phyloP scores from a whole-genome alignment of 805 yeast species.

The Suhomyces prunicola region DNA sequence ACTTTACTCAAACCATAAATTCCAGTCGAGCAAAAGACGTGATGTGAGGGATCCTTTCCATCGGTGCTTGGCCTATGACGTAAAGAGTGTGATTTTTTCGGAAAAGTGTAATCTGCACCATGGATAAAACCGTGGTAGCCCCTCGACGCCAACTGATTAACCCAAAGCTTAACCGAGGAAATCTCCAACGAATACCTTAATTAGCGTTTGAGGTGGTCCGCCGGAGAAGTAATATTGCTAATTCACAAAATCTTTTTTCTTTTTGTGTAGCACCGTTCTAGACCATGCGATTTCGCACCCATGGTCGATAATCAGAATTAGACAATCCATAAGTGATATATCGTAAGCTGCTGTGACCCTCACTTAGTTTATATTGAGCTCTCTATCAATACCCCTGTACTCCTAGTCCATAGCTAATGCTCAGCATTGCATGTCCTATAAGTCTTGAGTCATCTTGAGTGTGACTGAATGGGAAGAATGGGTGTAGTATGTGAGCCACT shows the following conservation, averaged over 20 bases:
- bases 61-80: neutral
- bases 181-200: neutral
- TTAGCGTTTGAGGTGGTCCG: neutral
- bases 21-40: neutral
- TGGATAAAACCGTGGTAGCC: neutral
- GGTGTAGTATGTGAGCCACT: too few relatives aligned
- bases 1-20: too few relatives aligned
- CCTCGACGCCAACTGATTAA: neutral
- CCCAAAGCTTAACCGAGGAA: neutral
- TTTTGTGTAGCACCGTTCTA: neutral
- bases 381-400: too few relatives aligned
- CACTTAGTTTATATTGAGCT: too few relatives aligned
- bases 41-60: neutral
- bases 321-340: neutral
- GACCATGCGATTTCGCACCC: neutral
- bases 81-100: neutral
- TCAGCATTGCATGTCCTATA: too few relatives aligned
- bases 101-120: neutral
- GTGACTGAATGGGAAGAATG: too few relatives aligned
- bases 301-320: too few relatives aligned
- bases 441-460: too few relatives aligned
- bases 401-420: too few relatives aligned
- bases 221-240: neutral
- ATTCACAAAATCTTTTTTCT: neutral
- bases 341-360: neutral